Base-by-base conservation (phyloP, 805 yeast species). In the Blastobotrys muscicola region DNA sequence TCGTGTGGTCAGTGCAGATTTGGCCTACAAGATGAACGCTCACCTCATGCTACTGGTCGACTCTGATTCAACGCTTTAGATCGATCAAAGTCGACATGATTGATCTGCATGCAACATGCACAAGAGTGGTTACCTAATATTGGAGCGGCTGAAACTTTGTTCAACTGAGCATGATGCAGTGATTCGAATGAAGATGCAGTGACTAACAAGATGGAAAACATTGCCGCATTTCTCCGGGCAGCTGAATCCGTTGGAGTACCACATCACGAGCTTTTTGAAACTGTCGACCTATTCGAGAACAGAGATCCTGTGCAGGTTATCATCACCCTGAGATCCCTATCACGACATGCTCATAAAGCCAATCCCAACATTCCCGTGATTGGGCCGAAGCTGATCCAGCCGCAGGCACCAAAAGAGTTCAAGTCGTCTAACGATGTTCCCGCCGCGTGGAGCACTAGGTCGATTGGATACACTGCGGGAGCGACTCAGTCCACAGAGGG, bases 181-280 rank as follows among this genome's bases (percentile, higher is more conserved):
- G 26, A 20, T 20, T 6, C 4, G 26, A 20, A 20, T 20, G 26
- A 20, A 4, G 26, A 4, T 20, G 26, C 26, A 6, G 4, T 20
- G 4, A 20, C 26, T 20, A 20, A 20, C 26, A 20, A 20, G 62
- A 85, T 85, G 95, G 95, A 85, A 56, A 85, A 85, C 55, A 84
- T 85, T 30, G 76, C 85, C 40, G 75, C 75, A 50, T 85, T 85
- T 55, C 64, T 85, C 33, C 63, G 69, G 4, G 76, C 80, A 43
- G 78, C 86, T 40, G 74, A 78, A 49, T 42, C 57, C 3, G 67
- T 78, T 42, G 90, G 90, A 2, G 78, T 85, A 2, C 85, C 87
- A 4, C 82, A 82, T 50, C 87, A 83, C 56, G 95, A 85, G 58
- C 62, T 82, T 39, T 85, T 85, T 58, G 87, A 82, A 52, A 85